Base-by-base conservation (phyloP, 768 basidiomycete genomes). In the Pleurotus platypus region DNA sequence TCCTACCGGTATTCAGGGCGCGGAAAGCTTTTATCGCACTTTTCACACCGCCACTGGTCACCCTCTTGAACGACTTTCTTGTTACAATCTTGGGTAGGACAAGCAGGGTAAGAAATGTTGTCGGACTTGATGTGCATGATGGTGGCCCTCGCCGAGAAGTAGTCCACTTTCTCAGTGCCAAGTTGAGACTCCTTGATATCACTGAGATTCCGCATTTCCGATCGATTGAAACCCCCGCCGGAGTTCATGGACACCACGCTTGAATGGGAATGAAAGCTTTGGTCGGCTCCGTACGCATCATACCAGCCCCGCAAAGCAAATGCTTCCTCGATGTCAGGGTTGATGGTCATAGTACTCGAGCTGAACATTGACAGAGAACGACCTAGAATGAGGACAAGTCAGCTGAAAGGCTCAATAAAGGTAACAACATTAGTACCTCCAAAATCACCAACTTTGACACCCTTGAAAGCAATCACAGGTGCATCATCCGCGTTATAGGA, bases 281-380 rank as follows among this genome's bases (percentile, higher is more conserved):
- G 71, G 1, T 75, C 73, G 1, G 77, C 69, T 1, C 94, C 96
- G 16, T 77, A 70, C 7, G 80, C 78, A 58, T 95, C 92, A 69
- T 85, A 98, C 97, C 97, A 99, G 40, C 96, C 97, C 47, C 92
- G 83, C 43, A 98, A 78, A 1, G 74, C 66, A 66, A 94, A 92
- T 1, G 91, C 90, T 56, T 94, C 92, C n/a, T 83, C 77, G n/a
- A 95, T 89, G 62, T 98, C 92, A 5, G 96, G 96, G 61, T 94
- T 87, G 63, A 91, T 67, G n/a, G 81, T 74, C 86, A 97, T 89
- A 2, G 83, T 84, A 58, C 90, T 90, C 4, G 86, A 83, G 66
- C 85, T 87, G 61, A 85, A 75, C 85, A 92, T 89, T 1, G 92
- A 94, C 48, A 99, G 79, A 1, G 83, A 89, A 53, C 94, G 85